These are phyloP conservation scores for Mycena rosella DNA, from an alignment of 768 basidiomycete genomes.

Conservation along the genomic window DNA sequence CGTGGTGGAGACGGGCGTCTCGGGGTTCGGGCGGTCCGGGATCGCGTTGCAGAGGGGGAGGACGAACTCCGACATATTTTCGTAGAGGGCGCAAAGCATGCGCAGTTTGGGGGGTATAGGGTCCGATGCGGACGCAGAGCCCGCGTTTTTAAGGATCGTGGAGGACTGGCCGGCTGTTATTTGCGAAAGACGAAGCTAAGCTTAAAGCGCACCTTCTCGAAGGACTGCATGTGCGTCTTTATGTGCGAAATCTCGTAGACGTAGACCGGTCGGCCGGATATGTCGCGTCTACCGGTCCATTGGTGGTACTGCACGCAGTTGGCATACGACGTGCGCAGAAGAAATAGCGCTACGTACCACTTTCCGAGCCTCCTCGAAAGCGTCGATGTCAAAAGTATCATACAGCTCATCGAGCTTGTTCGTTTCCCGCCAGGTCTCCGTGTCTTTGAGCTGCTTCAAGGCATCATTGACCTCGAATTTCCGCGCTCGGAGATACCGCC, in stretches of 20 bases:
- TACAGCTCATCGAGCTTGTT: conserved; percentile 62
- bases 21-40: conserved; percentile 49
- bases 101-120: conserved; percentile 28
- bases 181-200: no score
- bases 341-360: no score
- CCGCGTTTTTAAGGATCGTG: conserved; percentile 18
- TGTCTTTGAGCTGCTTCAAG: conserved; percentile 61
- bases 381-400: conserved; percentile 57
- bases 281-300: conserved; percentile 69
- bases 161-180: no score
- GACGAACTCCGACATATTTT: conserved; percentile 63
- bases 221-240: conserved; percentile 61
- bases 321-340: not conserved
- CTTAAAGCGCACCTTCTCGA: no score
- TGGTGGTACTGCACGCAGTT: conserved; percentile 56
- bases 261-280: conserved; percentile 48
- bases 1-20: conserved; percentile 55
- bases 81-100: conserved; percentile 51
- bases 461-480: conserved; percentile 63
- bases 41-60: conserved; percentile 60
- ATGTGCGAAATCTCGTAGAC: conserved; percentile 51
- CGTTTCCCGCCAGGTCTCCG: conserved; percentile 64
- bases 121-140: conserved; percentile 13
- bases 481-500: conserved; percentile 73
- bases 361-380: conserved; percentile 58